Evolutionary conservation across 148 eudicot species (phyloP), one percentile per base, ranked within the genome.

Genomic region (Linanthus parryae): DNA sequence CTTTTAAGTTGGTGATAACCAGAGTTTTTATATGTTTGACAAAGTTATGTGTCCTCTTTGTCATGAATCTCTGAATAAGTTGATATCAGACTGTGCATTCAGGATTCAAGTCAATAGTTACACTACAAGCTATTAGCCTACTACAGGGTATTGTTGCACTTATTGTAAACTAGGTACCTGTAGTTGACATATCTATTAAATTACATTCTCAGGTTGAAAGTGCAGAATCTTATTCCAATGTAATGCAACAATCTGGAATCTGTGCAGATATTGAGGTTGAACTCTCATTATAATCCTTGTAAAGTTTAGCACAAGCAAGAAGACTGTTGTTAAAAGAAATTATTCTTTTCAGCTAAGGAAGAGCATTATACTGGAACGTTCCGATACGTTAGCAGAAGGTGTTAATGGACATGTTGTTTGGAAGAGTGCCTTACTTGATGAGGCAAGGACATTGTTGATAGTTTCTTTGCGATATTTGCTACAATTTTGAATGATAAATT

Each of bases 211-310:
- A 94, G 96, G 88, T 94, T 54, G 81, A 64, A 63, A 76, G 54
- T 72, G 99, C 99, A 24, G 99, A 94, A 66, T 75, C 85, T 52
- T 94, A 94, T 73, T 48, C 64, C 38, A 53, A 61, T 35, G 57
- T 70, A 40, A 73, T 88, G 80, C 69, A 65, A 59, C 67, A 66
- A 66, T 85, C 96, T 69, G 92, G 99, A 41, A 76, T 94, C 48
- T 60, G 79, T 26, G 75, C 76, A 51, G 81, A 72, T 66, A 66
- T 74, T 37, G 88, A 94, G 96, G 99, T 94, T 38, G 24, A 1
- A 16, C 3, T 3, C 18, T 2, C 0, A 6, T 27, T 26, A 16
- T 36, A 31, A n/a, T 54, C 36, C 14, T 48, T 41, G 36, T 28
- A 26, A 18, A 24, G 15, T 20, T 22, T 21, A 33, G 27, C 12